phyloP scores from a whole-genome alignment of 352 stramenopile species.

The Pythium rishiriense region DNA sequence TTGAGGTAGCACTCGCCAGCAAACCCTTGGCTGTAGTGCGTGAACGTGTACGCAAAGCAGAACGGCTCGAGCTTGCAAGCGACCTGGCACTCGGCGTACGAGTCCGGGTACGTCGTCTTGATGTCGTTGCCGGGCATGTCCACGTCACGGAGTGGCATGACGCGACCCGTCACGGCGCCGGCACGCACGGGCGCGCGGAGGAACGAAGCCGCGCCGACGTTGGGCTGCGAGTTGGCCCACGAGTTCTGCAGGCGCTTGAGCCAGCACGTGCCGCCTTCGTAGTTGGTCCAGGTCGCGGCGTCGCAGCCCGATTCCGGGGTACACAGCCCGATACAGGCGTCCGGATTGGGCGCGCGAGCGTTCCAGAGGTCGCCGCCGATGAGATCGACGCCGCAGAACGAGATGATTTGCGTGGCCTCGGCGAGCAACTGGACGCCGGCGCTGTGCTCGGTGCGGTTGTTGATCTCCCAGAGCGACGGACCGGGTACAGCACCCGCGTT shows the following conservation, averaged over 20 bases:
- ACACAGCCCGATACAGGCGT: neutral
- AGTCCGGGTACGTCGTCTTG: neutral
- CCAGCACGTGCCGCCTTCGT: constrained; percentile 7
- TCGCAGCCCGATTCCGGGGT: neutral
- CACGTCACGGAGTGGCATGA: neutral
- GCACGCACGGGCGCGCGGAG: neutral
- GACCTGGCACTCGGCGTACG: neutral
- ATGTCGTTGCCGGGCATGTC: neutral
- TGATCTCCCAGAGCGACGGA: neutral
- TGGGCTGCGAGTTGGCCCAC: neutral
- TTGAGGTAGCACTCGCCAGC: neutral
- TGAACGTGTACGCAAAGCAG: neutral
- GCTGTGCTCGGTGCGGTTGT: neutral
- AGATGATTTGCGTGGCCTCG: neutral
- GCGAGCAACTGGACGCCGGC: neutral
- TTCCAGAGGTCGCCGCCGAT: constrained; percentile 3
- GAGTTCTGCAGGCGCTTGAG: neutral
- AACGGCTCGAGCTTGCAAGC: neutral
- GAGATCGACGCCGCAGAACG: constrained; percentile 3
- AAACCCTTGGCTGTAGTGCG: neutral
- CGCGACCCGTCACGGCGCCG: neutral
- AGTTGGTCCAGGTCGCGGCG: constrained; percentile 14
- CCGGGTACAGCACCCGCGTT: neutral
- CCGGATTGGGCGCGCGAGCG: neutral
- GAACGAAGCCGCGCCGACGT: neutral